These are phyloP conservation scores for Podospora australis DNA, from an alignment of 495 filamentous ascomycete genomes.

Conservation along the genomic window DNA sequence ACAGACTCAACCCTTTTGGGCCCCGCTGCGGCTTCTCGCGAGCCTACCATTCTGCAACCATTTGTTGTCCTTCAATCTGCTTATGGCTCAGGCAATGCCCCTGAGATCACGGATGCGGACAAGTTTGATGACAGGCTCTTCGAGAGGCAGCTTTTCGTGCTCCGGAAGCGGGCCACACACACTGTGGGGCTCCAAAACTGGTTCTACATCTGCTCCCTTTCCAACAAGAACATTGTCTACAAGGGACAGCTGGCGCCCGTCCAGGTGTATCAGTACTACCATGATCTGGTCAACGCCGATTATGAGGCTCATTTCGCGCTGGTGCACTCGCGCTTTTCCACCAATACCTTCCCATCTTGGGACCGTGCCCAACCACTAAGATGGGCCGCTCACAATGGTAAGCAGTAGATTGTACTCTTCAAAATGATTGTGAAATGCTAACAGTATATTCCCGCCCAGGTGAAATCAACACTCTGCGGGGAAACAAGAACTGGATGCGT, in stretches of 20 bases:
- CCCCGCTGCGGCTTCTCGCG: conserved; percentile 85
- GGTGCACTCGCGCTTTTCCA: conserved; percentile 97
- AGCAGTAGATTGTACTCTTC: conserved; percentile 20
- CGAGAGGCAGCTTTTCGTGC: conserved; percentile 87
- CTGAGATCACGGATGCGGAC: conserved; percentile 69
- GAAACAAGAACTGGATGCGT: conserved; percentile 99
- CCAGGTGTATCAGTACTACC: conserved; percentile 99
- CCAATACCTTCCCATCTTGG: conserved; percentile 99
- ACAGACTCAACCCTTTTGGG: conserved; percentile 88
- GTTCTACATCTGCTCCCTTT: conserved; percentile 98
- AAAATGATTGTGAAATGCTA: conserved; percentile 23
- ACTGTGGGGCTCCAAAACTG: conserved; percentile 94
- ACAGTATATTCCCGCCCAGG: conserved; percentile 32
- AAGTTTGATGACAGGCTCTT: conserved; percentile 80
- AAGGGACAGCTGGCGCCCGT: conserved; percentile 95
- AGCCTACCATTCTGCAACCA: conserved; percentile 91
- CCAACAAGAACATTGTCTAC: conserved; percentile 98
- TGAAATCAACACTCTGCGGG: conserved; percentile 96
- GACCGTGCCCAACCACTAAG: conserved; percentile 94
- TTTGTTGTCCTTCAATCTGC: conserved; percentile 85
- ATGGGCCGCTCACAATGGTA: conserved; percentile 98
- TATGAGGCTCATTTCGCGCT: conserved; percentile 97
- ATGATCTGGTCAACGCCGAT: conserved; percentile 94
- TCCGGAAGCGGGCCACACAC: conserved; percentile 92
- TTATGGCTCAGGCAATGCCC: conserved; percentile 81